Evolutionary conservation across 2,329 filamentous ascomycete genomes (phyloP).

Genomic region (Madurella fahalii): DNA sequence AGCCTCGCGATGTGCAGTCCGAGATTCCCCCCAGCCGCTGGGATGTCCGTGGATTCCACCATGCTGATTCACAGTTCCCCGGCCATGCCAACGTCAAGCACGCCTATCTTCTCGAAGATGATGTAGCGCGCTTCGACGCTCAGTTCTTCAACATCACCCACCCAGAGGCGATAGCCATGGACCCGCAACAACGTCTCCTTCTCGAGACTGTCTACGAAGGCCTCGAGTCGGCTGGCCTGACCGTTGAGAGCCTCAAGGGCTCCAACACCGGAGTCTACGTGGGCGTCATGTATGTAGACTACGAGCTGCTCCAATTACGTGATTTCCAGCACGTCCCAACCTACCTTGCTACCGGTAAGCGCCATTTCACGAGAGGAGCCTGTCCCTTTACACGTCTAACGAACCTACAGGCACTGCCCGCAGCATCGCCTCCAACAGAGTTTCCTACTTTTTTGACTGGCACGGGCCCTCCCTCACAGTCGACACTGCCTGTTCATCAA

Average conservation of each 20-base stretch:
- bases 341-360: not conserved
- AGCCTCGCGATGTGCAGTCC: slow-evolving; percentile 23
- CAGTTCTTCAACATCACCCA: slow-evolving; percentile 33
- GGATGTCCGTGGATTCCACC: slow-evolving; percentile 24
- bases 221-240: slow-evolving; percentile 32
- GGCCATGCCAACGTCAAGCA: not conserved
- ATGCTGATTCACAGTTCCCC: slow-evolving; percentile 14
- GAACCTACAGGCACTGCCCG: slow-evolving; percentile 30
- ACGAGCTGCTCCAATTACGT: not conserved
- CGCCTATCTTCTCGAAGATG: slow-evolving; percentile 28
- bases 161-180: slow-evolving; percentile 32
- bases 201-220: slow-evolving; percentile 36
- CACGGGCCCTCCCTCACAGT: slow-evolving; percentile 10
- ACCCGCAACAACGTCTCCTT: slow-evolving; percentile 32
- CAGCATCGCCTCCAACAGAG: slow-evolving; percentile 29
- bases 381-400: too few species aligned
- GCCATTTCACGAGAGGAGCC: too few species aligned
- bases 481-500: slow-evolving; percentile 17
- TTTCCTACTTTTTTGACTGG: slow-evolving; percentile 12
- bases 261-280: not conserved
- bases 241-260: slow-evolving; percentile 25
- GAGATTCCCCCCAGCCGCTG: slow-evolving; percentile 23
- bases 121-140: slow-evolving; percentile 35
- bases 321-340: not conserved
- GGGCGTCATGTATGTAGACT: slow-evolving; percentile 30